A percentile compares a stretch with the other conserved stretches of the same genome.
phyloP scores from a whole-genome alignment of 805 yeast species.

The Ogataea haglerorum region DNA sequence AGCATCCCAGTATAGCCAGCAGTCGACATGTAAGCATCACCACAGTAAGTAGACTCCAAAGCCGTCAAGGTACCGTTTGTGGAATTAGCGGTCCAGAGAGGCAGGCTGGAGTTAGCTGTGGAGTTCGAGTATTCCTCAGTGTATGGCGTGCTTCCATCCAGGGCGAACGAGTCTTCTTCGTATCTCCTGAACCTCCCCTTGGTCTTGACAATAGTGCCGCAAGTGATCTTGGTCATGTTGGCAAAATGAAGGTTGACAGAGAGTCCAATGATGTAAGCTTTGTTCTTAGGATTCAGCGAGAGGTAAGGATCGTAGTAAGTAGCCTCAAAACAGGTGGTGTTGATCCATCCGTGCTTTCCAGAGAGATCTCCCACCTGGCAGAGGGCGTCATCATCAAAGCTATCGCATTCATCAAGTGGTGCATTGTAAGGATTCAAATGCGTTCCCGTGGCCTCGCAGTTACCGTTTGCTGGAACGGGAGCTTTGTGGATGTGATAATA shows the following conservation, averaged over 20 bases:
- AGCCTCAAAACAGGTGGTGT: slow-evolving; percentile 65
- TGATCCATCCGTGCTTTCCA: slow-evolving; percentile 73
- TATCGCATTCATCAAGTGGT: slow-evolving; percentile 45
- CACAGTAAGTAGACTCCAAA: slow-evolving; percentile 22
- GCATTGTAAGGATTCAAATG: slow-evolving; percentile 68
- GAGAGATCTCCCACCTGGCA: slow-evolving; percentile 76
- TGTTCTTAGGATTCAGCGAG: slow-evolving; percentile 53
- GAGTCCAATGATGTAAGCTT: slow-evolving; percentile 57
- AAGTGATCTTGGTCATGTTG: slow-evolving; percentile 54
- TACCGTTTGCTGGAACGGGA: slow-evolving; percentile 47
- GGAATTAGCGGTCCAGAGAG: slow-evolving; percentile 3
- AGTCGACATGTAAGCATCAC: slow-evolving; percentile 18
- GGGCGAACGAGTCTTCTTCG: slow-evolving; percentile 18
- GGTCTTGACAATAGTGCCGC: slow-evolving; percentile 51
- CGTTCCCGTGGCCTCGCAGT: slow-evolving; percentile 52
- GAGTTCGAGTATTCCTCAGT: slow-evolving; percentile 6
- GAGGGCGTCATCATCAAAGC: slow-evolving; percentile 45
- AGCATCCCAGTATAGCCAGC: slow-evolving; percentile 15
- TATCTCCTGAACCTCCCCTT: slow-evolving; percentile 26
- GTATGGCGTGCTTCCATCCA: slow-evolving; percentile 9
- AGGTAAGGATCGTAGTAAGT: slow-evolving; percentile 62
- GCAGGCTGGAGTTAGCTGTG: slow-evolving; percentile 9
- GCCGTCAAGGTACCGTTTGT: slow-evolving; percentile 19
- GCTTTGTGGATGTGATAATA: slow-evolving; percentile 63
- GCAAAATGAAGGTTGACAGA: slow-evolving; percentile 56